These are phyloP conservation scores for Hypomontagnella submonticulosa DNA, from an alignment of 495 filamentous ascomycete genomes.

Conservation along the genomic window DNA sequence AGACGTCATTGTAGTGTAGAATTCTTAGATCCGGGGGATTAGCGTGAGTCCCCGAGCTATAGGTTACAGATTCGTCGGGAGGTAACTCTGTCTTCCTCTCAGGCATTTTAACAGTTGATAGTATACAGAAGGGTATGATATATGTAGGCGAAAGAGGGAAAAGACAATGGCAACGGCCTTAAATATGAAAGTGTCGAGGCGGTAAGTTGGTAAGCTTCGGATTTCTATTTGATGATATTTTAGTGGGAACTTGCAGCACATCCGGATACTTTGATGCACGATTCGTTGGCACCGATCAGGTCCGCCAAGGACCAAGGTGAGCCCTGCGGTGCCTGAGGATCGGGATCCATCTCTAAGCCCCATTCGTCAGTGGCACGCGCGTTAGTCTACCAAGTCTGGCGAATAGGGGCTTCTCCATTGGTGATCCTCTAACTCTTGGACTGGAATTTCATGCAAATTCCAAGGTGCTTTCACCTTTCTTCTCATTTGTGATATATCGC, in stretches of 20 bases:
- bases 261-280: slow-evolving; percentile 3
- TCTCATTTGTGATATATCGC: background rate
- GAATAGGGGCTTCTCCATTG: slow-evolving; percentile 26
- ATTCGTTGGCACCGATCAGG: slow-evolving; percentile 25
- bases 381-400: slow-evolving; percentile 7
- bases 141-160: background rate
- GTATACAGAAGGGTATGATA: background rate
- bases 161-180: slow-evolving; percentile 2
- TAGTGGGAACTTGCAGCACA: slow-evolving; percentile 23
- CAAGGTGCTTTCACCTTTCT: background rate
- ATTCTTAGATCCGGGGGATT: slow-evolving; percentile 77
- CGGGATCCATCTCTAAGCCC: slow-evolving; percentile 18
- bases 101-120: slow-evolving; percentile 16
- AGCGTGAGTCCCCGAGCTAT: slow-evolving; percentile 58
- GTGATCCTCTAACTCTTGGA: slow-evolving; percentile 8
- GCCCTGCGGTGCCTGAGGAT: slow-evolving; percentile 21
- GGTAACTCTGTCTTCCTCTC: slow-evolving; percentile 36
- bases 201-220: slow-evolving; percentile 33
- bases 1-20: slow-evolving; percentile 92
- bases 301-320: slow-evolving; percentile 26
- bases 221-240: slow-evolving; percentile 24
- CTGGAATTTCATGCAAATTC: background rate
- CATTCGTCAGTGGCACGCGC: slow-evolving; percentile 25
- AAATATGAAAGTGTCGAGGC: slow-evolving; percentile 19
- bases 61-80: slow-evolving; percentile 56